phyloP scores from a whole-genome alignment of 805 yeast species.

The Dipodascopsis uninucleata region DNA sequence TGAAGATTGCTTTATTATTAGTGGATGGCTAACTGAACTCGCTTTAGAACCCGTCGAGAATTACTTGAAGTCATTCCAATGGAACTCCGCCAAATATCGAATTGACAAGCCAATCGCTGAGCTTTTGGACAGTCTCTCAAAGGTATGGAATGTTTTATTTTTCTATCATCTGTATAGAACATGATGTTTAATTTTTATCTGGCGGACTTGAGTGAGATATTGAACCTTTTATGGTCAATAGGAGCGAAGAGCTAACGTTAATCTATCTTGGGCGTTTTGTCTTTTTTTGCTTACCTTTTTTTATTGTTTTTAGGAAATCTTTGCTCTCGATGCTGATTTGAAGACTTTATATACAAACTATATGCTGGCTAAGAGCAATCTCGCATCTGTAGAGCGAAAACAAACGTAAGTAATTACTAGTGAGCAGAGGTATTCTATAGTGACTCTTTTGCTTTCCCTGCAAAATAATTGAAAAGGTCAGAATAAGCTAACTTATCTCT shows the following conservation, averaged over 20 bases:
- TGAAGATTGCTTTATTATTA: not conserved
- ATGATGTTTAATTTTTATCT: not conserved
- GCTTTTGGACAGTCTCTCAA: conserved; percentile 62
- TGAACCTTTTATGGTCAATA: too few species aligned
- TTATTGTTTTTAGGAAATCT: conserved; percentile 57
- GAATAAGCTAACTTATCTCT: not conserved
- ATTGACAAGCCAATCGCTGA: conserved; percentile 78
- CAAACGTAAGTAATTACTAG: conserved; percentile 45
- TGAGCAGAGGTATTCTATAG: not conserved
- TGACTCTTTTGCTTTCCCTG: not conserved
- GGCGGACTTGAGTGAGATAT: not conserved
- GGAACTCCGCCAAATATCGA: conserved; percentile 87
- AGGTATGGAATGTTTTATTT: conserved; percentile 27
- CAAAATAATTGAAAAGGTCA: not conserved
- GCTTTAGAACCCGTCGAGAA: conserved; percentile 48
- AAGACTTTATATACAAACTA: conserved; percentile 70
- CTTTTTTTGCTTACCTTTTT: not conserved
- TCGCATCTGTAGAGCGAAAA: conserved; percentile 86
- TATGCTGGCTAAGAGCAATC: conserved; percentile 75
- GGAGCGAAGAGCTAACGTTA: too few species aligned
- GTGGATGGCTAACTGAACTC: not conserved
- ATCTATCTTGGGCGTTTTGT: too few species aligned
- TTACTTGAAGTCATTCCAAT: conserved; percentile 69
- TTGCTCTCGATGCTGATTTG: conserved; percentile 80
- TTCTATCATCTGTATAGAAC: not conserved